A percentile compares a stretch with the other conserved stretches of the same genome.
Conservation (phyloP, 2,329 filamentous ascomycete species). For the Incumbomyces lentus region DNA sequence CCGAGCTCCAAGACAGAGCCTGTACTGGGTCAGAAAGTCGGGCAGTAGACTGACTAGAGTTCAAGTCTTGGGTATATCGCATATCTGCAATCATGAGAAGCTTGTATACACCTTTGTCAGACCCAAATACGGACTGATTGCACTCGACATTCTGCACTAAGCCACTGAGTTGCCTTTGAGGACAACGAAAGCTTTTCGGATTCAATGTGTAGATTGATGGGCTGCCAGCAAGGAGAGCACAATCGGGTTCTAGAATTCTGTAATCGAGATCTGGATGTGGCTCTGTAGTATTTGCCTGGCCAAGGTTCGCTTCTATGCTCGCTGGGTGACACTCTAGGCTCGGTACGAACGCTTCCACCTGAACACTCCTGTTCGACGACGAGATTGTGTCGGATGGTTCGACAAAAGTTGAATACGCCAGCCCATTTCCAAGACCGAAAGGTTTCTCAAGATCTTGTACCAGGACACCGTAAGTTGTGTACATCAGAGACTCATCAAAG, state of each 20-base stretch:
- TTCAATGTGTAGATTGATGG: conserved; percentile 10
- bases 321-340: conserved; percentile 11
- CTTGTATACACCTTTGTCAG: not conserved
- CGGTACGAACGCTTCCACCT: conserved; percentile 10
- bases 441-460: conserved; percentile 4
- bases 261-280: conserved; percentile 4
- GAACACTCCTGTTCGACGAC: not conserved
- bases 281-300: conserved; percentile 8
- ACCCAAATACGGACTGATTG: not conserved
- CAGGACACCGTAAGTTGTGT: conserved; percentile 12
- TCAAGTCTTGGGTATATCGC: not conserved
- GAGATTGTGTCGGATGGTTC: not conserved
- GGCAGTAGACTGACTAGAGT: not conserved
- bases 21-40: not conserved
- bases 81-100: conserved; percentile 1
- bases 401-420: conserved; percentile 9
- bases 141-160: conserved; percentile 10
- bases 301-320: conserved; percentile 7
- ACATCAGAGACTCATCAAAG: too few relatives aligned
- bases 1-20: not conserved
- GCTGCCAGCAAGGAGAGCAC: conserved; percentile 2
- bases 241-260: conserved; percentile 5
- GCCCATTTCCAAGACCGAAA: conserved; percentile 1
- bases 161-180: conserved; percentile 10
- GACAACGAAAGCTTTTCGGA: conserved; percentile 7